Percentiles rank a stretch among this genome's conserved stretches.
Conservation (phyloP, 2,329 filamentous ascomycete species). For the Diaporthe batatas region DNA sequence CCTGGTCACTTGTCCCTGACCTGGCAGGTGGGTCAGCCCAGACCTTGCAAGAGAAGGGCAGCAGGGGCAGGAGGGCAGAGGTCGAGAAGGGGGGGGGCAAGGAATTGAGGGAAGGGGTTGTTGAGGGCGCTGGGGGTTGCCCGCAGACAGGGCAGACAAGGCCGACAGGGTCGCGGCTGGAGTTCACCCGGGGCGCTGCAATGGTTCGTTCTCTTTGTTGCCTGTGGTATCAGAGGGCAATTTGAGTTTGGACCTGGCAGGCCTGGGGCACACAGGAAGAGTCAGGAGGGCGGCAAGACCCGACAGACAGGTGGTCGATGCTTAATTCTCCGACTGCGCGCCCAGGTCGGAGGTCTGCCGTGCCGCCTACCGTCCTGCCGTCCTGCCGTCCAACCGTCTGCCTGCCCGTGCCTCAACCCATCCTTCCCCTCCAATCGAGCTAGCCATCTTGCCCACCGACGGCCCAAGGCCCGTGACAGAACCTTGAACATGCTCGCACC, state of each 20-base stretch:
- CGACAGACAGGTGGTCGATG: constrained; percentile 35
- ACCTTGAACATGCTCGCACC: neutral
- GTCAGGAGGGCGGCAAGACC: constrained; percentile 29
- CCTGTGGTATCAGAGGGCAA: constrained; percentile 24
- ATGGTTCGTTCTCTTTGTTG: constrained; percentile 15
- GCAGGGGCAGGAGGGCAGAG: neutral
- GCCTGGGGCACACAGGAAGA: neutral
- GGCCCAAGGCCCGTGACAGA: neutral
- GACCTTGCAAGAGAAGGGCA: neutral
- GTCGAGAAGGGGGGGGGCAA: neutral
- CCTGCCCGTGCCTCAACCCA: no score
- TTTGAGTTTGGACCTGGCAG: constrained; percentile 20
- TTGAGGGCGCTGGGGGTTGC: constrained; percentile 19
- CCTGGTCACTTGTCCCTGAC: constrained; percentile 20
- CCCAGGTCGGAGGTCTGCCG: constrained; percentile 33
- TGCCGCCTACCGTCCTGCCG: constrained; percentile 19
- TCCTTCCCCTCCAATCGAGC: neutral
- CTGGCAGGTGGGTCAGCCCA: constrained; percentile 30
- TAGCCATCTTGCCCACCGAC: neutral
- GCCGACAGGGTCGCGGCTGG: constrained; percentile 10
- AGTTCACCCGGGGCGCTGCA: constrained; percentile 26
- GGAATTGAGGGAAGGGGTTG: neutral
- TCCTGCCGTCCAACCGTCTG: constrained; percentile 2
- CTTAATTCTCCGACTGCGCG: constrained; percentile 32
- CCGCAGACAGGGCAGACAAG: neutral